Percentiles rank a stretch among this genome's conserved stretches.
Conservation (phyloP, 169 alveolate genomes). For the Besnoitia besnoiti region DNA sequence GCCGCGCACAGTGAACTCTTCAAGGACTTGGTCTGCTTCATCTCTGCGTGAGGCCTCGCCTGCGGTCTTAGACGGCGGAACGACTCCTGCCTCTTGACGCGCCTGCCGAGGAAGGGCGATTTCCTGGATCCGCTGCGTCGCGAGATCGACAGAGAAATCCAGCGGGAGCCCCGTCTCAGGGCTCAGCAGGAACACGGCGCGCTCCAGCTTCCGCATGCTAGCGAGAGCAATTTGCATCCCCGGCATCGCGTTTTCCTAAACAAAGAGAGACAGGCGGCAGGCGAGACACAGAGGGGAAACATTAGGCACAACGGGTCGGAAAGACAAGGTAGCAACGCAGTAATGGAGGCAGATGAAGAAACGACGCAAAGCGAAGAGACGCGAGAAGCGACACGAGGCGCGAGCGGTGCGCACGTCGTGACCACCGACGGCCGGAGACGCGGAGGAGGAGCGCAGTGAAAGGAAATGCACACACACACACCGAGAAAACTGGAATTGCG, state of each 20-base stretch:
- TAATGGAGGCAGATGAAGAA: background rate
- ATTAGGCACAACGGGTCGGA: too few species aligned
- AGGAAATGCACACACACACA: too few species aligned
- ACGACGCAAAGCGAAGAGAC: background rate
- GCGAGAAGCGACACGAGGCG: too few species aligned
- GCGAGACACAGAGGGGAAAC: background rate
- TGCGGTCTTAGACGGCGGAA: background rate
- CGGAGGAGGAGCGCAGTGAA: too few species aligned
- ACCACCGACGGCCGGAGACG: too few species aligned
- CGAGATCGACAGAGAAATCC: background rate
- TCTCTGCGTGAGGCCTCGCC: background rate
- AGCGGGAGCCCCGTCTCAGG: background rate
- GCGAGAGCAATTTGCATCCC: slow-evolving; percentile 32
- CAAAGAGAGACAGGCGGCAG: background rate
- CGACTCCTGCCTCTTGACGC: background rate
- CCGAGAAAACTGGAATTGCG: too few species aligned
- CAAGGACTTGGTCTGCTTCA: background rate
- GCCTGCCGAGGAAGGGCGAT: too few species aligned
- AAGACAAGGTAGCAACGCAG: background rate
- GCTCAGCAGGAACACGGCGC: background rate
- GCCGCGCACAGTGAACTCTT: background rate
- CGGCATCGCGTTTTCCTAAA: slow-evolving; percentile 27
- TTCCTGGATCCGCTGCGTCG: background rate
- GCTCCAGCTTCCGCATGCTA: slow-evolving; percentile 39
- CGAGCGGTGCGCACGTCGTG: too few species aligned